These are phyloP conservation scores for Leptographium flavum DNA, from an alignment of 2,329 filamentous ascomycete genomes.

Conservation along the genomic window DNA sequence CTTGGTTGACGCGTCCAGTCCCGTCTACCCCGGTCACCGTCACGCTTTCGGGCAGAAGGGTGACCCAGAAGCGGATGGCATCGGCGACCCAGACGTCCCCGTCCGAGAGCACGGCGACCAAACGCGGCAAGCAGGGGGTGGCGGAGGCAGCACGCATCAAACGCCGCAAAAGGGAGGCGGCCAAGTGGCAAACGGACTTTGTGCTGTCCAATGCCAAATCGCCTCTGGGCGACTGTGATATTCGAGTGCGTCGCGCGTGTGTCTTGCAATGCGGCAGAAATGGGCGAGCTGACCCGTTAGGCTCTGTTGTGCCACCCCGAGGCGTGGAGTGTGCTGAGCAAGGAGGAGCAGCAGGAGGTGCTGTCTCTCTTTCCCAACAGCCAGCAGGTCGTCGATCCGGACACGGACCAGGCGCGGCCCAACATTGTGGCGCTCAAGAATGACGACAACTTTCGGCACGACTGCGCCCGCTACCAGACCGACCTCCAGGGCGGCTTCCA, in stretches of 20 bases:
- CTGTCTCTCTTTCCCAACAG: conserved; percentile 23
- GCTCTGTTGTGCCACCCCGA: conserved; percentile 21
- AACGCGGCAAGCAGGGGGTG: too few relatives aligned
- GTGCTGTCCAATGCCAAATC: conserved; percentile 22
- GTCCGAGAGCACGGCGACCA: too few relatives aligned
- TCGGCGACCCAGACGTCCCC: not conserved
- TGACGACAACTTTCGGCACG: conserved; percentile 28
- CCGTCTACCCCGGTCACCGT: not conserved
- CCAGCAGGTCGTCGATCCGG: conserved; percentile 17
- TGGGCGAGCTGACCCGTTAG: conserved; percentile 10
- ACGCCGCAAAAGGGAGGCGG: conserved; percentile 10
- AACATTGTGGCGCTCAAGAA: conserved; percentile 22
- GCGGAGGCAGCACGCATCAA: not conserved
- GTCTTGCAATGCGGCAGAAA: not conserved
- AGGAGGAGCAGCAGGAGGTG: conserved; percentile 19
- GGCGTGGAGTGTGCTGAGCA: conserved; percentile 23
- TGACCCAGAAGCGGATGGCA: not conserved
- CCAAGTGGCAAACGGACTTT: conserved; percentile 14
- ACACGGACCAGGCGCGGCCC: conserved; percentile 19
- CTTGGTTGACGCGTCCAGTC: too few relatives aligned
- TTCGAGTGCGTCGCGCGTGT: conserved; percentile 21
- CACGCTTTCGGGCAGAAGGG: conserved; percentile 2
- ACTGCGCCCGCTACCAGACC: conserved; percentile 26
- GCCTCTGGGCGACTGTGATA: conserved; percentile 20
- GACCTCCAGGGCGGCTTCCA: conserved; percentile 33